Conservation (phyloP, 495 filamentous ascomycete genomes). For the Lophiotrema nucula region DNA sequence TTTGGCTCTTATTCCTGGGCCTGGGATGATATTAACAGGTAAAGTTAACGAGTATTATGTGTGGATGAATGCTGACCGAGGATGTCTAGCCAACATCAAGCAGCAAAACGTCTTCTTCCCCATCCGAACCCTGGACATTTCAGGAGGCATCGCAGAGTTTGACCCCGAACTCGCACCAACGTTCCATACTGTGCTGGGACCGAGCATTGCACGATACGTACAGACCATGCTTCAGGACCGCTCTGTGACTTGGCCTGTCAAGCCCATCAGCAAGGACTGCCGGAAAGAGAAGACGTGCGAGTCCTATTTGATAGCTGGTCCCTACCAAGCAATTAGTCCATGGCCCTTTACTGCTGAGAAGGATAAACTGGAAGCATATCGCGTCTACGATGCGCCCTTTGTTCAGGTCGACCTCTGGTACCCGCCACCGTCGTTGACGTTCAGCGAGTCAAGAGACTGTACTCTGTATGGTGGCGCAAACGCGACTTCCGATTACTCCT, state of each 20-base stretch:
- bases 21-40: constrained; percentile 23
- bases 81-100: constrained; percentile 8
- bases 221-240: constrained; percentile 19
- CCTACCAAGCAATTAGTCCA: constrained; percentile 7
- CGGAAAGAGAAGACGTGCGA: neutral
- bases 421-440: neutral
- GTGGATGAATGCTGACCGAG: too few relatives aligned
- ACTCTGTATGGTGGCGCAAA: constrained; percentile 15
- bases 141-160: constrained; percentile 12
- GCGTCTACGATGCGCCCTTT: constrained; percentile 6
- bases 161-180: constrained; percentile 1
- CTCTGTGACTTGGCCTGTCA: constrained; percentile 4
- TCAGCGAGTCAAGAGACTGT: constrained; percentile 7
- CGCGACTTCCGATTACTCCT: neutral
- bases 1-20: constrained; percentile 14
- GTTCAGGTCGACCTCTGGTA: constrained; percentile 20
- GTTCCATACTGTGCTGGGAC: neutral
- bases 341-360: constrained; percentile 15
- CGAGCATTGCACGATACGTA: constrained; percentile 1
- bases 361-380: constrained; percentile 1
- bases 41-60: neutral
- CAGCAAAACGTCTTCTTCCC: constrained; percentile 7
- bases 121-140: neutral
- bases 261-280: constrained; percentile 2
- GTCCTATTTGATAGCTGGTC: constrained; percentile 15